Evolutionary conservation across 164 flowering plant species (phyloP), one percentile per base, ranked within the genome.

Genomic region (Macadamia integrifolia): DNA sequence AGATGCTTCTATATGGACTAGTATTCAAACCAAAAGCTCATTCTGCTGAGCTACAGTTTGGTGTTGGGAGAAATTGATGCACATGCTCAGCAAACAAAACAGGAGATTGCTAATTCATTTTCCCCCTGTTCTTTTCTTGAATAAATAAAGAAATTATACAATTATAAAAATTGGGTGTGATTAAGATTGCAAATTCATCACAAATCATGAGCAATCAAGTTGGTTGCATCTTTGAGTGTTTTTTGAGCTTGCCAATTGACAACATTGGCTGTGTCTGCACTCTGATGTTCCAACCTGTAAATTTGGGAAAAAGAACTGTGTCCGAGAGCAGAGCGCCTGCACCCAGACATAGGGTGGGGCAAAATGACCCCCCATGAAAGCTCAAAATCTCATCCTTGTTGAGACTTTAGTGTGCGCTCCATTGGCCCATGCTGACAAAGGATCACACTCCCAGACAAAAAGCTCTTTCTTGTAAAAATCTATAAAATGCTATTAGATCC

Each of bases 211-310:
- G 59, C 69, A 28, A 80, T 35, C 11, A 85, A 72, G 1, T 61
- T 77, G 13, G 82, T 61, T 32, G 71, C 49, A 65, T 87, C 86
- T 65, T 78, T 79, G 1, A 93, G 81, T 0, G 76, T 80, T 78
- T 89, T 93, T 68, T 82, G 70, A 29, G 94, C 96, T 1, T 91
- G 96, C 96, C 94, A 91, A 69, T 80, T 72, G 7, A 93, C 84
- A 18, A 81, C 84, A 71, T 71, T 74, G 13, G 90, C 88, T 31
- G 88, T 82, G n/a, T n/a, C n/a, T n/a, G n/a, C n/a, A n/a, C 77
- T 88, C 92, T 29, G 96, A 81, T 57, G 91, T 82, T 50, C 98
- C 97, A 78, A 84, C 77, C 97, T 93, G 88, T 49, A 75, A 68
- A 65, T 65, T 66, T 30, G 30, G 23, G 6, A 42, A 42, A 55